Conservation (phyloP, 2,329 filamentous ascomycete species). For the Nothophoma quercina region DNA sequence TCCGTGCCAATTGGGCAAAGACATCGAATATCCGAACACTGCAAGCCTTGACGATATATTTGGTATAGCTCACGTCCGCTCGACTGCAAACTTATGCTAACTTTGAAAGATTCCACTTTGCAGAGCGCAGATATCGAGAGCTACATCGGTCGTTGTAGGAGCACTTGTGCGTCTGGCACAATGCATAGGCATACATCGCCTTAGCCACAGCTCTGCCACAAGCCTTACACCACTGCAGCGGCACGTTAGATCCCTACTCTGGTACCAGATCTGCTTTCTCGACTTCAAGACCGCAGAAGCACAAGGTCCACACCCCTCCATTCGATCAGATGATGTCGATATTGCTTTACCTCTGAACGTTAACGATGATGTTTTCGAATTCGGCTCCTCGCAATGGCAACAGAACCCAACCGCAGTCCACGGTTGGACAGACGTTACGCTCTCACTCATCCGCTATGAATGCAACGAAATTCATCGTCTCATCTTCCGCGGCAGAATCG, state of each 20-base stretch:
- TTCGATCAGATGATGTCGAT: slow-evolving; percentile 48
- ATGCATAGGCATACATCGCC: slow-evolving; percentile 49
- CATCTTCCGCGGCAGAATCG: slow-evolving; percentile 48
- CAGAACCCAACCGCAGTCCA: slow-evolving; percentile 41
- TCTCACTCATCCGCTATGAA: slow-evolving; percentile 48
- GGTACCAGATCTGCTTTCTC: slow-evolving; percentile 50
- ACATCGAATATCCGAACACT: slow-evolving; percentile 49
- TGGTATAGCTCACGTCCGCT: slow-evolving; percentile 28
- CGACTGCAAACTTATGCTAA: slow-evolving; percentile 15
- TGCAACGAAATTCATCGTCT: slow-evolving; percentile 49
- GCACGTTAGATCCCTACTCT: slow-evolving; percentile 47
- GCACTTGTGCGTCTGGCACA: slow-evolving; percentile 48
- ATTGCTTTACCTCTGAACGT: slow-evolving; percentile 48
- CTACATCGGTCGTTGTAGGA: slow-evolving; percentile 49
- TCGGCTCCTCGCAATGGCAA: slow-evolving; percentile 45
- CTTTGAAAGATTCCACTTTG: slow-evolving; percentile 44
- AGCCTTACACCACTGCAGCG: slow-evolving; percentile 47
- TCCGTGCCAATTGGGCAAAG: slow-evolving; percentile 49
- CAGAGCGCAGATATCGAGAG: slow-evolving; percentile 48
- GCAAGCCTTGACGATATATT: slow-evolving; percentile 48
- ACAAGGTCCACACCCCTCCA: slow-evolving; percentile 48
- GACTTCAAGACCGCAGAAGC: slow-evolving; percentile 51
- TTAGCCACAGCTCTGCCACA: slow-evolving; percentile 44
- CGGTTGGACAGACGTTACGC: slow-evolving; percentile 46
- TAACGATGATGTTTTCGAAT: slow-evolving; percentile 49